Percentiles rank a stretch among this genome's conserved stretches.
These are phyloP conservation scores for Closterium sp. DNA, from an alignment of 139 green algal species.

Conservation along the genomic window DNA sequence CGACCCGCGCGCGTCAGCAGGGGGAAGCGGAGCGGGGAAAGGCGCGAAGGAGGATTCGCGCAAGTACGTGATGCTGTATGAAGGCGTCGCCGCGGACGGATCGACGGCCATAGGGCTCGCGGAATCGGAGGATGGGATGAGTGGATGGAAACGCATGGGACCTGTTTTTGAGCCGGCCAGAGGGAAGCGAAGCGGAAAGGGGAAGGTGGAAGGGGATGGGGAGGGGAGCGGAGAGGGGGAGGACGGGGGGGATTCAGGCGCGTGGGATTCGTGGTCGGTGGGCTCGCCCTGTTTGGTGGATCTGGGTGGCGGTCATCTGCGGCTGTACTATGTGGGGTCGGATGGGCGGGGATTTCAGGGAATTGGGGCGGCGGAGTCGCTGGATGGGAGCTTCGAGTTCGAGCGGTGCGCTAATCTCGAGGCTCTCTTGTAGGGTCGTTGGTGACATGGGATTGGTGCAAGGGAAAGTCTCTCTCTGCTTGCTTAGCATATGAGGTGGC, in stretches of 20 bases:
- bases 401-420: neutral
- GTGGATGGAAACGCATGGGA: slow-evolving; percentile 15
- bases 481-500: too few species aligned
- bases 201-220: neutral
- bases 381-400: neutral
- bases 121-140: slow-evolving; percentile 20
- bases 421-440: neutral
- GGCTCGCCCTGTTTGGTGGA: slow-evolving; percentile 35
- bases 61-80: slow-evolving; percentile 40
- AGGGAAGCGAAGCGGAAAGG: neutral
- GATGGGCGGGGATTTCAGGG: neutral
- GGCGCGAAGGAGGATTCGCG: neutral
- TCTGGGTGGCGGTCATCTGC: slow-evolving; percentile 1
- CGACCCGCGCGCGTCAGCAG: neutral
- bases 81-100: slow-evolving; percentile 17
- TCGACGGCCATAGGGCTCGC: slow-evolving; percentile 29
- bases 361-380: slow-evolving; percentile 28
- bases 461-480: too few species aligned
- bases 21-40: neutral
- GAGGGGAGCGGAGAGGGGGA: neutral
- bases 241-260: neutral
- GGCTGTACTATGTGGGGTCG: slow-evolving; percentile 47
- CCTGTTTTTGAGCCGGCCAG: slow-evolving; percentile 20
- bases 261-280: slow-evolving; percentile 30
- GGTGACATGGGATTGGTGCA: too few species aligned